Evolutionary conservation across 495 filamentous ascomycete species (phyloP), one percentile per base, ranked within the genome.

Genomic region (Saxispiralis lemnorum): DNA sequence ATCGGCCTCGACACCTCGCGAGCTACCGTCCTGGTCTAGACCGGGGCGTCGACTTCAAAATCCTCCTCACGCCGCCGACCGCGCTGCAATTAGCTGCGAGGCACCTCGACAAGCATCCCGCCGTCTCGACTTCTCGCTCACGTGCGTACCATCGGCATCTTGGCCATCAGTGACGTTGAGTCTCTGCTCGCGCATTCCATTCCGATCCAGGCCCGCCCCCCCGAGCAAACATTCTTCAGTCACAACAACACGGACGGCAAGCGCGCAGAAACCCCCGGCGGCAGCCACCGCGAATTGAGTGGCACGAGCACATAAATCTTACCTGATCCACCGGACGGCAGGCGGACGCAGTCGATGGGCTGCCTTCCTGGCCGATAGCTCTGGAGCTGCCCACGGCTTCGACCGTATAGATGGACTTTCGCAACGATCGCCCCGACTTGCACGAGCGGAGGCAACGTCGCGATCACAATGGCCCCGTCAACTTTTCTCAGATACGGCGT

Each of bases 401-500:
- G 34, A 35, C 34, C n/a, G 34, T 35, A 14, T 17, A 35, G 16
- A 40, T 40, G 38, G 38, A 40, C 5, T 6, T 6, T 11, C 12
- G 12, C 12, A 13, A 40, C 6, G 38, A 7, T 3, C 3, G 12
- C 9, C 20, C 30, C 7, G 38, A 20, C 13, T 31, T 40, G 24
- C 38, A 40, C 16, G 38, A 40, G 20, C 17, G 38, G 7, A 11
- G 38, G 13, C 38, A 20, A 28, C 17, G 38, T 9, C 9, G 24
- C 21, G 38, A 30, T 11, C 19, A 40, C 7, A 24, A 40, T 40
- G 36, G 15, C 15, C 13, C 38, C 7, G 38, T 40, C 38, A 40
- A 40, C 21, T 40, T 40, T 17, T 40, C 38, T 6, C 38, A 40
- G 38, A 40, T 39, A 12, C 37, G 38, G 19, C 19, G 38, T 12